phyloP scores from a whole-genome alignment of 257 asterid species.

The Marsdenia floribunda region DNA sequence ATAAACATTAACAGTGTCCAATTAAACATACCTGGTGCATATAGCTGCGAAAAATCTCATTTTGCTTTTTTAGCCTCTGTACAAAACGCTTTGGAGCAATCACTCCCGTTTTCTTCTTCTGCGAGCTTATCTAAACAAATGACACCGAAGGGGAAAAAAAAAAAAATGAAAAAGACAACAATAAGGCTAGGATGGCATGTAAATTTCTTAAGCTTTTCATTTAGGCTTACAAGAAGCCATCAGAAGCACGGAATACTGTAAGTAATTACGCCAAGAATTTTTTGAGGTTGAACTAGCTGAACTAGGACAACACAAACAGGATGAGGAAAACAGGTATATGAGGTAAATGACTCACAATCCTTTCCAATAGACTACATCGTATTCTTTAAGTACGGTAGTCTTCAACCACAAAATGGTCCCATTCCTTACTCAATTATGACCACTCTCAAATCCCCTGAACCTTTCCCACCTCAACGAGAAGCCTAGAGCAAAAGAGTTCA shows the following conservation, averaged over 20 bases:
- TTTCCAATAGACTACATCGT: neutral
- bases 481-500: too few species aligned
- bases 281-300: neutral
- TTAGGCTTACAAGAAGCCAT: neutral
- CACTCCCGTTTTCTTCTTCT: constrained; percentile 89
- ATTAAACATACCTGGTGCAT: constrained; percentile 81
- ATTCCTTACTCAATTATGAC: neutral
- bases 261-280: neutral
- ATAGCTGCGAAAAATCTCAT: constrained; percentile 84
- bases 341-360: neutral
- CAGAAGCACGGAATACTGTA: neutral
- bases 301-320: neutral
- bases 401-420: constrained; percentile 10
- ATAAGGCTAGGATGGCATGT: neutral
- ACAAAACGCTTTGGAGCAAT: constrained; percentile 90
- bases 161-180: neutral
- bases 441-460: neutral
- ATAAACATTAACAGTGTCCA: neutral
- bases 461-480: neutral
- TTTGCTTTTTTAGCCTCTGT: constrained; percentile 81
- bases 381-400: constrained; percentile 1
- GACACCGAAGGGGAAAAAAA: neutral
- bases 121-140: constrained; percentile 69
- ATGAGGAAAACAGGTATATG: neutral
- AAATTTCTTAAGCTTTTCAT: neutral